Conservation (phyloP, 495 filamentous ascomycete genomes). For the Trichoderma reesei region DNA sequence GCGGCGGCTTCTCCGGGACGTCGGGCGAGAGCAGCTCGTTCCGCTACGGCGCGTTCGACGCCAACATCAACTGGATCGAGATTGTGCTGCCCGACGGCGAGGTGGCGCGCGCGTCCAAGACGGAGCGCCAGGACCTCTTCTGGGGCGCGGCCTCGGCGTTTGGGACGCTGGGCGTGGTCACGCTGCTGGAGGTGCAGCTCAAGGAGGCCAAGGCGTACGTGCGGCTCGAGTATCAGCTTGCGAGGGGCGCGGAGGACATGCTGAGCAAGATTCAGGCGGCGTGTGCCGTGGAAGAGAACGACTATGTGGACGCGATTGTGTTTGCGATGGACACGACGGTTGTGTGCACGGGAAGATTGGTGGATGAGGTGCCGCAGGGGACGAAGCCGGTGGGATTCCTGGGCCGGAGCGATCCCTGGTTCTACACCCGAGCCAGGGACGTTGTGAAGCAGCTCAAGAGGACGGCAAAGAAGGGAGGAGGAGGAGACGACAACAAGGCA, state of each 20-base stretch:
- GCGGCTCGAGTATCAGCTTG: conserved; percentile 41
- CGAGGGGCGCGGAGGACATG: conserved; percentile 21
- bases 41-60: conserved; percentile 50
- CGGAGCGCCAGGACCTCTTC: conserved; percentile 41
- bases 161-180: conserved; percentile 49
- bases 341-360: conserved; percentile 42
- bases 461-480: not conserved
- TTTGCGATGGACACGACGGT: conserved; percentile 39
- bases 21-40: conserved; percentile 53
- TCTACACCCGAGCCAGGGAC: conserved; percentile 38
- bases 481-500: not conserved
- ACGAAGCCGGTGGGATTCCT: conserved; percentile 29
- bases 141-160: conserved; percentile 47
- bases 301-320: conserved; percentile 39
- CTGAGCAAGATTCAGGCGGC: conserved; percentile 18
- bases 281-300: conserved; percentile 26
- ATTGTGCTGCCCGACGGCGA: conserved; percentile 49
- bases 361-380: conserved; percentile 23
- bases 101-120: conserved; percentile 27
- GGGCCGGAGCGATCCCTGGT: conserved; percentile 40
- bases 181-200: conserved; percentile 46
- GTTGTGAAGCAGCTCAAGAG: conserved; percentile 16
- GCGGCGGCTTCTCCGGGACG: conserved; percentile 52
- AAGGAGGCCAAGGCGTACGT: conserved; percentile 42
- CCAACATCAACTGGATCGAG: conserved; percentile 46